phyloP scores from a whole-genome alignment of 129 eudicot genomes.

The Sambucus nigra region DNA sequence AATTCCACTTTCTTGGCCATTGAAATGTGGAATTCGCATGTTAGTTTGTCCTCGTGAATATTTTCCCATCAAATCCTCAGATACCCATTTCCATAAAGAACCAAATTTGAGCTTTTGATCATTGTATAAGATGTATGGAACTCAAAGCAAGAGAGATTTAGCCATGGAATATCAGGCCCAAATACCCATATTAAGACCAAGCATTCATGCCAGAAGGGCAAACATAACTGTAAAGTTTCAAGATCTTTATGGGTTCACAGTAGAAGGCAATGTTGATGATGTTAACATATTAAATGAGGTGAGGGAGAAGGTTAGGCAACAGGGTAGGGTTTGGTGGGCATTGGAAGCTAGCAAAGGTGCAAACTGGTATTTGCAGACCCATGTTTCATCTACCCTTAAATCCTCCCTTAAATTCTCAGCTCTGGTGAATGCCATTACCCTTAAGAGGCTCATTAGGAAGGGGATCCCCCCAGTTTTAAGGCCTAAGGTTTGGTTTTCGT shows the following conservation, averaged over 20 bases:
- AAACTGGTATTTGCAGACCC: conserved; percentile 75
- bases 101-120: no score
- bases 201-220: conserved; percentile 91
- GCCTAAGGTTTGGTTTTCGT: conserved; percentile 88
- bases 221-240: conserved; percentile 82
- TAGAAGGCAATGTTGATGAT: conserved; percentile 99
- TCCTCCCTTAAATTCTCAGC: conserved; percentile 61
- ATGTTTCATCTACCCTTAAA: conserved; percentile 49
- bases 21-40: no score
- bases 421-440: conserved; percentile 75
- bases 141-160: conserved; percentile 54
- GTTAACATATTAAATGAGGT: conserved; percentile 90
- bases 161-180: conserved; percentile 52
- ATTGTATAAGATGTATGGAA: conserved; percentile 59
- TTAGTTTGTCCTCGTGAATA: no score
- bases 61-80: no score
- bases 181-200: conserved; percentile 64
- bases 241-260: conserved; percentile 91
- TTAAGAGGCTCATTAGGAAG: conserved; percentile 79
- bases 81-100: no score
- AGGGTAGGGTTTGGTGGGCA: conserved; percentile 92
- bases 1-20: no score
- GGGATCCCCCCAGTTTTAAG: conserved; percentile 85
- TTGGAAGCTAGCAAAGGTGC: conserved; percentile 84
- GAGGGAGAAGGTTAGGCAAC: conserved; percentile 88